Percentiles rank a stretch among this genome's conserved stretches.
phyloP scores from a whole-genome alignment of 345 rosid species.

The Citrus mangshanensis region DNA sequence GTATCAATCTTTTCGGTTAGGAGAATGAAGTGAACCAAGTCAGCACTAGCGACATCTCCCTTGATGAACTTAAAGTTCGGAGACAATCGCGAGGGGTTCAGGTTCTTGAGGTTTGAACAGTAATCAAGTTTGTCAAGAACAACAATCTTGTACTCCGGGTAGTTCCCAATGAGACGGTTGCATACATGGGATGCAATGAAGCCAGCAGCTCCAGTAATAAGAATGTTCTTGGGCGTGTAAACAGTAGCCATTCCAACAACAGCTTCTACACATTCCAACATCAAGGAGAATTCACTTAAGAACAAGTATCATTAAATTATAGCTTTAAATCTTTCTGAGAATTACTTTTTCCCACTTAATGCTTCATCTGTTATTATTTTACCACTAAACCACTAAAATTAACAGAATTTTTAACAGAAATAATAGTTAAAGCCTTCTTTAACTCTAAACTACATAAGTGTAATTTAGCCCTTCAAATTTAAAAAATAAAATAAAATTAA shows the following conservation, averaged over 20 bases:
- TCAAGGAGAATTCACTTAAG: background rate
- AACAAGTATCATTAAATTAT: background rate
- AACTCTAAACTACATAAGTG: no score
- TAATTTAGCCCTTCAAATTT: no score
- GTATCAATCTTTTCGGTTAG: conserved; percentile 45
- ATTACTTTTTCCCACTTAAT: no score
- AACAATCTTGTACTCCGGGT: conserved; percentile 40
- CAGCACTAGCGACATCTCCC: conserved; percentile 47
- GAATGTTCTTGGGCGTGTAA: conserved; percentile 40
- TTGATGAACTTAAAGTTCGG: conserved; percentile 42
- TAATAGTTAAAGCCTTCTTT: no score
- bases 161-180: conserved; percentile 38
- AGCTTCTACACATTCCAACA: conserved; percentile 9
- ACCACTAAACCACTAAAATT: no score
- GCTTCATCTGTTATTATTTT: no score
- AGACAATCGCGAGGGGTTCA: conserved; percentile 29
- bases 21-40: conserved; percentile 44
- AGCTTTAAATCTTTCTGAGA: no score
- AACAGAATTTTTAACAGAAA: no score
- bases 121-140: conserved; percentile 52
- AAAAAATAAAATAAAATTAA: no score
- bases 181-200: conserved; percentile 53
- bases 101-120: conserved; percentile 44
- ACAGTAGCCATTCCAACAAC: conserved; percentile 8
- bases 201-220: conserved; percentile 51